These are phyloP conservation scores for Trichoderma virens DNA, from an alignment of 495 filamentous ascomycete genomes.

Conservation along the genomic window DNA sequence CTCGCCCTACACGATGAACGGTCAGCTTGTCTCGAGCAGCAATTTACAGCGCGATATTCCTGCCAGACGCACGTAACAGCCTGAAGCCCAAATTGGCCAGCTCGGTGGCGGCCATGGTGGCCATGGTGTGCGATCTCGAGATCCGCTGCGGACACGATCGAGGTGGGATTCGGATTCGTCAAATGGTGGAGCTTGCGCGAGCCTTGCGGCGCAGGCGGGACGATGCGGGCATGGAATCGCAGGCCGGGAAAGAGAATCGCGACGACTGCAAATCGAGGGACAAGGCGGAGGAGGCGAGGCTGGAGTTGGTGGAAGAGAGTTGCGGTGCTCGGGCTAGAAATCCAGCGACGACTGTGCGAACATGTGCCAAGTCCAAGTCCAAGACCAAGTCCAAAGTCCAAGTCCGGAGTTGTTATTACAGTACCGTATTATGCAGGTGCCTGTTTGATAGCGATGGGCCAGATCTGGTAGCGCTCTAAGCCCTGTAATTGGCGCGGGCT, in stretches of 20 bases:
- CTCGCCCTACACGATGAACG: slow-evolving; percentile 33
- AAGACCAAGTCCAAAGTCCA: no score
- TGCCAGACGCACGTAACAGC: slow-evolving; percentile 6
- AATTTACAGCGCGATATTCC: not conserved
- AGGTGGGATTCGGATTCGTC: not conserved
- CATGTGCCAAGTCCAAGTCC: not conserved
- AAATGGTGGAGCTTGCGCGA: slow-evolving; percentile 1
- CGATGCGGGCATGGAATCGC: slow-evolving; percentile 9
- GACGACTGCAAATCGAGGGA: not conserved
- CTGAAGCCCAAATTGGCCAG: slow-evolving; percentile 6
- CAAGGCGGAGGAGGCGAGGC: not conserved
- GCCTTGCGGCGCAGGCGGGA: slow-evolving; percentile 4
- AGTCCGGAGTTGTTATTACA: not conserved
- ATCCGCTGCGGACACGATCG: not conserved
- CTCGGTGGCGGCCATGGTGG: slow-evolving; percentile 6
- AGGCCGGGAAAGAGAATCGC: not conserved
- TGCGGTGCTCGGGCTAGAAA: not conserved
- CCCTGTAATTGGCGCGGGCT: slow-evolving; percentile 4
- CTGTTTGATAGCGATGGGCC: not conserved
- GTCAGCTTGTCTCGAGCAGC: not conserved
- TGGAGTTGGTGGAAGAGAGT: not conserved
- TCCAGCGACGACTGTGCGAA: not conserved
- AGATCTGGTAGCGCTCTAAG: not conserved
- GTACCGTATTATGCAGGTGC: not conserved
- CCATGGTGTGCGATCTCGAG: slow-evolving; percentile 5